Percentiles rank a stretch among this genome's conserved stretches.
phyloP scores from a whole-genome alignment of 2,329 filamentous ascomycete genomes.

The Trichoderma sp. region DNA sequence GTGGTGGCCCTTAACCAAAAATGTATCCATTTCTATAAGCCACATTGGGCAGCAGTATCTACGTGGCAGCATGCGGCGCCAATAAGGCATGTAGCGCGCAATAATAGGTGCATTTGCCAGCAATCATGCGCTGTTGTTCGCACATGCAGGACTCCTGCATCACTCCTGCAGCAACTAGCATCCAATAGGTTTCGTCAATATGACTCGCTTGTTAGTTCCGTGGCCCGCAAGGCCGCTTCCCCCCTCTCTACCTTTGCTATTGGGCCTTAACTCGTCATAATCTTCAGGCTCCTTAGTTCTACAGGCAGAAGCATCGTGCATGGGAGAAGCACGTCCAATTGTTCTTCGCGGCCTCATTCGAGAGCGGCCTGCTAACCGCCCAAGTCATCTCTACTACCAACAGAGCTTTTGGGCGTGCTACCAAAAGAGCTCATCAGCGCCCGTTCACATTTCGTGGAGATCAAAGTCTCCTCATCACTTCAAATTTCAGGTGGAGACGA shows the following conservation, averaged over 20 bases:
- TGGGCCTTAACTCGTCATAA: background rate
- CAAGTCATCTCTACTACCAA: background rate
- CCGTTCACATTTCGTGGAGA: background rate
- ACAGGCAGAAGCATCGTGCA: background rate
- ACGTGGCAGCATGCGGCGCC: conserved; percentile 11
- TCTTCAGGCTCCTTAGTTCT: background rate
- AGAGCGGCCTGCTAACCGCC: background rate
- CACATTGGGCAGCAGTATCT: conserved; percentile 14
- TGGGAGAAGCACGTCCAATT: background rate
- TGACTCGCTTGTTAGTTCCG: conserved; percentile 5
- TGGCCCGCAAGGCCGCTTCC: background rate
- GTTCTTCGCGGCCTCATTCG: background rate
- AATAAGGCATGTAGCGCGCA: conserved; percentile 12
- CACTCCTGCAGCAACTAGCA: conserved; percentile 7
- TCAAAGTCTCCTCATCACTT: background rate
- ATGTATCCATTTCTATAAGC: conserved; percentile 7
- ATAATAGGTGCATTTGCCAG: conserved; percentile 15
- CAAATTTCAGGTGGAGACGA: background rate
- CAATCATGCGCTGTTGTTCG: conserved; percentile 15
- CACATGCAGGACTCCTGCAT: conserved; percentile 1
- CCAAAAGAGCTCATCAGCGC: background rate
- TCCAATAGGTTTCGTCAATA: background rate
- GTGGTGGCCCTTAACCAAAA: background rate
- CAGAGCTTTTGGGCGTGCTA: background rate
- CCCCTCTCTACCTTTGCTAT: background rate